Conservation (phyloP, 805 yeast genomes). For the Candida methanosorbosa region DNA sequence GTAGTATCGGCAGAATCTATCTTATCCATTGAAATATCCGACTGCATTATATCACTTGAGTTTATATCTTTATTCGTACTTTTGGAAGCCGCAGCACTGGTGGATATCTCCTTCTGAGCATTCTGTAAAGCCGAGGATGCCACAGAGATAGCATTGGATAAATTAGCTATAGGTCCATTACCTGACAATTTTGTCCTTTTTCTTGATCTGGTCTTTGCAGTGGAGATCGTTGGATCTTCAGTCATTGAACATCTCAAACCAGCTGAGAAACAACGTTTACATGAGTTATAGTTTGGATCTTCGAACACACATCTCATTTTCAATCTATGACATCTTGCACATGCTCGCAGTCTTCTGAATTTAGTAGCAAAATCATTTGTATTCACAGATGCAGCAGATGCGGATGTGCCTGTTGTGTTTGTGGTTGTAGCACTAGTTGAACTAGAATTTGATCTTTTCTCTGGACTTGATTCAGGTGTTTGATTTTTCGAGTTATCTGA, state of each 20-base stretch:
- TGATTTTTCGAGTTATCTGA: too few relatives aligned
- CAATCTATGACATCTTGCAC: constrained; percentile 47
- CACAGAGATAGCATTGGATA: constrained; percentile 9
- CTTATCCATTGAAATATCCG: too few relatives aligned
- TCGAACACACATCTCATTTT: constrained; percentile 45
- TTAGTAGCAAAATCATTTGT: constrained; percentile 28
- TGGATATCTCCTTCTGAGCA: background rate
- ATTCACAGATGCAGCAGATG: background rate
- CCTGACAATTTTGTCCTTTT: constrained; percentile 20
- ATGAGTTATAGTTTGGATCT: constrained; percentile 33
- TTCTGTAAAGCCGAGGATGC: background rate
- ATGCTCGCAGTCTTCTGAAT: constrained; percentile 41
- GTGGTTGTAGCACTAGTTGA: too few relatives aligned
- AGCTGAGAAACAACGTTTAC: constrained; percentile 36
- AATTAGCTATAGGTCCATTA: constrained; percentile 15
- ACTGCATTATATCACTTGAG: too few relatives aligned
- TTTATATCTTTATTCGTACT: too few relatives aligned
- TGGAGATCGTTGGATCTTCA: constrained; percentile 39
- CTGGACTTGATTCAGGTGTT: too few relatives aligned
- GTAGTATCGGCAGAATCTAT: too few relatives aligned
- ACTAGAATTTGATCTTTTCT: too few relatives aligned
- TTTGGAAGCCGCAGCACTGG: too few relatives aligned
- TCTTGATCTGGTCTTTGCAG: constrained; percentile 28
- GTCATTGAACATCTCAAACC: constrained; percentile 40
- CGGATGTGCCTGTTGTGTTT: background rate